Percentiles rank a stretch among this genome's conserved stretches.
Conservation (phyloP, 768 basidiomycete species). For the Austroboletus eburneus region DNA sequence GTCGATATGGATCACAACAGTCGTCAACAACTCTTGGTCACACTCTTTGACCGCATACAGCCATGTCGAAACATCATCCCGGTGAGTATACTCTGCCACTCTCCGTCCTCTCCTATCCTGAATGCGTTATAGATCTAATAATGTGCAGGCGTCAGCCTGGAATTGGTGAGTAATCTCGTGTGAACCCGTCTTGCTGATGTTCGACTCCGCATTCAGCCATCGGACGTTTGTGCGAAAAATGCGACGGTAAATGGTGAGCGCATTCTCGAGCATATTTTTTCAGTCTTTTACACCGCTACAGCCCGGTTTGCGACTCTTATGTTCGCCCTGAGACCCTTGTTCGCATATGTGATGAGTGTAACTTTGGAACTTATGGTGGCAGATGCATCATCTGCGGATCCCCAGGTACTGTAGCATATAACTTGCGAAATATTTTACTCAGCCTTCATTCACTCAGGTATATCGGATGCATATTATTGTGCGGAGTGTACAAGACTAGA, state of each 20-base stretch:
- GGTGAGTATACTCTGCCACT: slow-evolving; percentile 37
- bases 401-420: slow-evolving; percentile 58
- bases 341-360: slow-evolving; percentile 98
- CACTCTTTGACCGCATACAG: slow-evolving; percentile 13
- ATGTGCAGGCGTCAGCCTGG: slow-evolving; percentile 98
- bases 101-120: background rate
- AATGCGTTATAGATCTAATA: slow-evolving; percentile 68
- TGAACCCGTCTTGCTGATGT: background rate
- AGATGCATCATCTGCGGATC: slow-evolving; percentile 97
- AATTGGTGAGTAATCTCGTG: slow-evolving; percentile 60
- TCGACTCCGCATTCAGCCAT: slow-evolving; percentile 58
- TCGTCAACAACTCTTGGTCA: slow-evolving; percentile 12
- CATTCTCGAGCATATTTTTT: background rate
- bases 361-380: slow-evolving; percentile 97
- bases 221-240: slow-evolving; percentile 97
- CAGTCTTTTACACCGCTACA: slow-evolving; percentile 28
- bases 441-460: slow-evolving; percentile 49
- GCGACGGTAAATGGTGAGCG: slow-evolving; percentile 96
- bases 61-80: slow-evolving; percentile 90
- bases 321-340: slow-evolving; percentile 98
- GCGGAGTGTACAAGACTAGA: slow-evolving; percentile 96
- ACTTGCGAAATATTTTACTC: too few species aligned
- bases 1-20: slow-evolving; percentile 5
- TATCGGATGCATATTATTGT: slow-evolving; percentile 99
- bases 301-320: slow-evolving; percentile 98